Conservation (phyloP, 2,329 filamentous ascomycete species). For the Periconia macrospinosa region DNA sequence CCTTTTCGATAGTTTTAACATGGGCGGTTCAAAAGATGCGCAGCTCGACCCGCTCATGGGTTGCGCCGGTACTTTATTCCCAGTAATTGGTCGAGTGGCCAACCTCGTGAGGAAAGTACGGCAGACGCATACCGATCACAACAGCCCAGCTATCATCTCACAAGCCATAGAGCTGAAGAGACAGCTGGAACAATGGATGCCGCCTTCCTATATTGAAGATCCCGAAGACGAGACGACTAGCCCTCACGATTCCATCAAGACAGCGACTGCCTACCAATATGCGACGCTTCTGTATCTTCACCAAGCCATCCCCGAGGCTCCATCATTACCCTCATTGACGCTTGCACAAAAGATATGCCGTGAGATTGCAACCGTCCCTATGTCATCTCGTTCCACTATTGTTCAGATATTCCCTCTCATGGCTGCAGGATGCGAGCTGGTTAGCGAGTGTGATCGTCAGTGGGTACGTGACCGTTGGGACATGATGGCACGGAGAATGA, state of each 20-base stretch:
- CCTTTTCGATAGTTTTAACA: slow-evolving; percentile 41
- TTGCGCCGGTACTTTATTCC: slow-evolving; percentile 68
- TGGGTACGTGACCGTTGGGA: slow-evolving; percentile 68
- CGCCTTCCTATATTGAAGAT: slow-evolving; percentile 59
- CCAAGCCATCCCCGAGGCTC: slow-evolving; percentile 69
- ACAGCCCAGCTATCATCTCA: slow-evolving; percentile 63
- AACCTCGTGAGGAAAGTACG: slow-evolving; percentile 65
- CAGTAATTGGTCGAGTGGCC: slow-evolving; percentile 67
- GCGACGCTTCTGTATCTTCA: slow-evolving; percentile 68
- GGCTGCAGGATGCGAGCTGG: slow-evolving; percentile 67
- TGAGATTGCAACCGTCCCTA: slow-evolving; percentile 64
- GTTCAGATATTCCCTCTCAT: slow-evolving; percentile 72
- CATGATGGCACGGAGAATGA: slow-evolving; percentile 62
- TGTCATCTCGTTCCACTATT: slow-evolving; percentile 64
- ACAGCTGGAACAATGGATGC: slow-evolving; percentile 63
- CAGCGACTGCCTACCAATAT: slow-evolving; percentile 68
- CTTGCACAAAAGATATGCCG: slow-evolving; percentile 65
- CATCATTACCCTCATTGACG: slow-evolving; percentile 58
- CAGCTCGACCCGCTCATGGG: slow-evolving; percentile 73
- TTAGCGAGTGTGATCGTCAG: slow-evolving; percentile 60
- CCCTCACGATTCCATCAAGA: slow-evolving; percentile 66
- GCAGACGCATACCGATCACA: slow-evolving; percentile 52
- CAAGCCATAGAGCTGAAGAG: slow-evolving; percentile 65
- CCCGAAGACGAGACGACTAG: slow-evolving; percentile 66
- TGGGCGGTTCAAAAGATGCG: slow-evolving; percentile 44